Percentiles rank a stretch among this genome's conserved stretches.
These are phyloP conservation scores for Seminavis robusta DNA, from an alignment of 108 stramenopile species.

Conservation along the genomic window DNA sequence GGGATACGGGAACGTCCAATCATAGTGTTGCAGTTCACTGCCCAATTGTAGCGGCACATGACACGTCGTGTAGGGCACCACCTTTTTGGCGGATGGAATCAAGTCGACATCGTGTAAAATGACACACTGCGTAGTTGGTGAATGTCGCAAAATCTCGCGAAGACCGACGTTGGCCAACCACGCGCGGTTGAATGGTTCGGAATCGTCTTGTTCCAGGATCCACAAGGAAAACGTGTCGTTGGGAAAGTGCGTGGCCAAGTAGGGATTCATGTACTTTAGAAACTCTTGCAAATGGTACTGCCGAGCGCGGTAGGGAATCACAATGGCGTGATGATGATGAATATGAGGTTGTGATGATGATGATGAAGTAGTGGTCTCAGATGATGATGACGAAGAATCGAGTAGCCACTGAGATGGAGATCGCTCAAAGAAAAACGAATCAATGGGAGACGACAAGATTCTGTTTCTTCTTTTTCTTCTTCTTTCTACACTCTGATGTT, in stretches of 20 bases:
- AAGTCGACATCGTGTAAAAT: slow-evolving; percentile 7
- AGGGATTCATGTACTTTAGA: background rate
- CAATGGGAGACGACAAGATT: too few species aligned
- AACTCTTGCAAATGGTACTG: background rate
- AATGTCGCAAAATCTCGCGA: background rate
- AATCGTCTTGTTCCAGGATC: slow-evolving; percentile 6
- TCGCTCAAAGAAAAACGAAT: too few species aligned
- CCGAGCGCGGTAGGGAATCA: slow-evolving; percentile 8
- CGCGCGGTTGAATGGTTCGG: background rate
- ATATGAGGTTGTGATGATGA: too few species aligned
- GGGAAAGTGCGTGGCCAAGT: background rate
- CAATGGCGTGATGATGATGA: slow-evolving; percentile 2
- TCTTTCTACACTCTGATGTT: too few species aligned
- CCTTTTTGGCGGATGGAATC: background rate
- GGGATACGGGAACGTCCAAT: background rate
- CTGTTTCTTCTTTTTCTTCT: too few species aligned
- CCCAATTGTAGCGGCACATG: background rate
- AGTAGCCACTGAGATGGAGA: too few species aligned
- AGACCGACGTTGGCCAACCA: slow-evolving; percentile 1
- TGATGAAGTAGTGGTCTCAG: too few species aligned
- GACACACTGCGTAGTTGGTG: background rate
- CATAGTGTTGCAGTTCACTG: background rate
- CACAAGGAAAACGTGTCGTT: background rate
- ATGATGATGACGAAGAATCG: too few species aligned
- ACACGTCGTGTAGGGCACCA: background rate